phyloP scores from a whole-genome alignment of 1,139 yeast genomes.

The Debaryomyces robertsiae region DNA sequence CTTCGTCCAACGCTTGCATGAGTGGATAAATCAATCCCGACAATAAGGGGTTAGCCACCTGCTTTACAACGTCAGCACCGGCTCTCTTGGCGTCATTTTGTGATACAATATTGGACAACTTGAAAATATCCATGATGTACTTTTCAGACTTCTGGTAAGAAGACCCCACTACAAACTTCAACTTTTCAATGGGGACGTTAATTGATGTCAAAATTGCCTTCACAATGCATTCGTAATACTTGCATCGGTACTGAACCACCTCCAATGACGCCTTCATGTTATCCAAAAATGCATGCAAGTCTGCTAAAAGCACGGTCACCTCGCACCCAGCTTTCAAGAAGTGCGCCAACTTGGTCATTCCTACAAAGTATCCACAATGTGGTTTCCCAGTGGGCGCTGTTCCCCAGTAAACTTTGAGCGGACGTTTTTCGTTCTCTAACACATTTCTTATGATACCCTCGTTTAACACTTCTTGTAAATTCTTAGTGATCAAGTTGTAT shows the following conservation, averaged over 20 bases:
- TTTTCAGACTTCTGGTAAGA: slow-evolving; percentile 78
- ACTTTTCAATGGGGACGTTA: slow-evolving; percentile 87
- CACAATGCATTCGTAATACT: slow-evolving; percentile 80
- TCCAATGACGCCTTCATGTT: slow-evolving; percentile 98
- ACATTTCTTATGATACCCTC: slow-evolving; percentile 85
- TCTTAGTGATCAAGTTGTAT: slow-evolving; percentile 76
- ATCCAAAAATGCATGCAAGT: slow-evolving; percentile 94
- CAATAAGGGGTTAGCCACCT: slow-evolving; percentile 89
- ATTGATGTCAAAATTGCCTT: slow-evolving; percentile 84
- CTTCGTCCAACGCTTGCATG: slow-evolving; percentile 98
- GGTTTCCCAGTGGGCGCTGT: slow-evolving; percentile 84
- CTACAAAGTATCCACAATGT: slow-evolving; percentile 97
- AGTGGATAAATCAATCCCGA: slow-evolving; percentile 95
- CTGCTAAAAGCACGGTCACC: slow-evolving; percentile 92
- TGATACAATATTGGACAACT: slow-evolving; percentile 76
- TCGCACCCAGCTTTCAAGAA: slow-evolving; percentile 95
- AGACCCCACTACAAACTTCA: slow-evolving; percentile 83
- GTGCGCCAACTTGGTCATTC: slow-evolving; percentile 95
- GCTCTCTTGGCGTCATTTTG: slow-evolving; percentile 98
- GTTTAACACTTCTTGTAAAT: slow-evolving; percentile 89
- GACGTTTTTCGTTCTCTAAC: slow-evolving; percentile 77
- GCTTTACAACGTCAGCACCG: slow-evolving; percentile 99
- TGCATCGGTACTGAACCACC: slow-evolving; percentile 83
- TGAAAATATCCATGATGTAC: slow-evolving; percentile 87
- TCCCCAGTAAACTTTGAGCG: slow-evolving; percentile 93